Evolutionary conservation across 2,329 filamentous ascomycete genomes (phyloP).

Genomic region (Juglanconis juglandina): DNA sequence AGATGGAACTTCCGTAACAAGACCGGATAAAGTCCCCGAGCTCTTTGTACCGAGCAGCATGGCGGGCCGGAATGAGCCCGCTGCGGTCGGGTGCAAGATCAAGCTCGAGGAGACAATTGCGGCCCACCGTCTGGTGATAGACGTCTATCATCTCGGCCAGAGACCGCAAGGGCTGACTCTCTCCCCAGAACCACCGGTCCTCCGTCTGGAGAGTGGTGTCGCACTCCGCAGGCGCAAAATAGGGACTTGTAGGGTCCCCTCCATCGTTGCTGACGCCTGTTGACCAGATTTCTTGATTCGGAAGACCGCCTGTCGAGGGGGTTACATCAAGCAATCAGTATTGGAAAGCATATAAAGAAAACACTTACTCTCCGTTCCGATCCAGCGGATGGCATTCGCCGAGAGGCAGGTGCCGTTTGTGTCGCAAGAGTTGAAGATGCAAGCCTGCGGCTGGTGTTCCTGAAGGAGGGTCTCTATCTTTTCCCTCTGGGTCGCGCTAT

Average conservation of each 20-base stretch:
- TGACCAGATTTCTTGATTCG: constrained; percentile 25
- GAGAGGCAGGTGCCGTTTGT: constrained; percentile 23
- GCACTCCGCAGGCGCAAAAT: constrained; percentile 24
- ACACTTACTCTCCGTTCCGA: constrained; percentile 21
- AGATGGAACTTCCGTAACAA: constrained; percentile 6
- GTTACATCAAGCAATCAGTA: background rate
- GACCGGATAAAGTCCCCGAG: constrained; percentile 23
- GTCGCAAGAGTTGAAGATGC: constrained; percentile 25
- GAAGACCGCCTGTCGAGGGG: constrained; percentile 12
- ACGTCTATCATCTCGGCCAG: constrained; percentile 24
- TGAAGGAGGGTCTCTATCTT: constrained; percentile 22
- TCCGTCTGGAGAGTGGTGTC: constrained; percentile 24
- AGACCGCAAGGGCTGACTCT: constrained; percentile 21
- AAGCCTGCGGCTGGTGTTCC: constrained; percentile 22
- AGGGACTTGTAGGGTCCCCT: constrained; percentile 22
- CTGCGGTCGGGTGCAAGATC: constrained; percentile 24
- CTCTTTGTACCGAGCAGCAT: constrained; percentile 23
- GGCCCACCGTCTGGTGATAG: constrained; percentile 25
- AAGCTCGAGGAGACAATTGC: constrained; percentile 24
- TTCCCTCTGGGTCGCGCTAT: constrained; percentile 21
- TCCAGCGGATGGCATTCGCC: constrained; percentile 22
- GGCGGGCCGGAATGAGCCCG: constrained; percentile 22
- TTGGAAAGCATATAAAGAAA: background rate
- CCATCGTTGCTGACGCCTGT: constrained; percentile 22
- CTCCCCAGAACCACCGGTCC: constrained; percentile 25